Evolutionary conservation across 2,329 filamentous ascomycete species (phyloP), one percentile per base, ranked within the genome.

Genomic region (Cercospora sp.): DNA sequence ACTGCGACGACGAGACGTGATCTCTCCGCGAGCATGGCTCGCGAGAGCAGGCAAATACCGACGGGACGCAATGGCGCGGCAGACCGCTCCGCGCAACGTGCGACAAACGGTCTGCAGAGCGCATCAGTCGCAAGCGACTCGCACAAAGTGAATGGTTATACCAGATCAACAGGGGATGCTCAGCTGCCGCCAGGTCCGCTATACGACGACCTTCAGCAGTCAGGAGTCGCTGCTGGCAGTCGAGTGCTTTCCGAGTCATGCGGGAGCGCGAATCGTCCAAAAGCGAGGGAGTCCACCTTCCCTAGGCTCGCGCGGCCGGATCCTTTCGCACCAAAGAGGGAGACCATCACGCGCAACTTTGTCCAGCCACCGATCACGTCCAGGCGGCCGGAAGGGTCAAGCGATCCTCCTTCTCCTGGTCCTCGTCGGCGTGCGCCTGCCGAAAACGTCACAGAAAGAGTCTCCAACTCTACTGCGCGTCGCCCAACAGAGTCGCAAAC

Each of bases 241-340:
- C 55, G 28, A 59, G 8, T n/a, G 18, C 55, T 51, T 30, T 39
- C 42, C n/a, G 28, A 33, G 6, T 8, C 55, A 39, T 28, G 55
- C 18, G 16, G 23, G 23, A 45, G 33, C 33, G 51, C 31, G 28
- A 45, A 13, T n/a, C 62, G 12, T 7, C 3, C 33, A 45, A 64
- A 16, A 58, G 20, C 39, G 20, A 64, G 26, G 48, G 42, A 64
- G 33, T 58, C 51, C 12, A 58, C 62, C 16, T 65, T 65, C 39
- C 23, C 66, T 30, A 65, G 59, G 31, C 60, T 39, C 16, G 48
- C 36, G n/a, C 58, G 66, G n/a, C 66, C 66, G 10, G 63, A 65
- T 39, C 66, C 58, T 10, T 68, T 68, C 12, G 66, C 48, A 23
- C 63, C 63, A n/a, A 65, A 62, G 28, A 45, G 58, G 16, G 66